Base-by-base conservation (phyloP, 768 basidiomycete species). In the Xerocomus potaroensis region DNA sequence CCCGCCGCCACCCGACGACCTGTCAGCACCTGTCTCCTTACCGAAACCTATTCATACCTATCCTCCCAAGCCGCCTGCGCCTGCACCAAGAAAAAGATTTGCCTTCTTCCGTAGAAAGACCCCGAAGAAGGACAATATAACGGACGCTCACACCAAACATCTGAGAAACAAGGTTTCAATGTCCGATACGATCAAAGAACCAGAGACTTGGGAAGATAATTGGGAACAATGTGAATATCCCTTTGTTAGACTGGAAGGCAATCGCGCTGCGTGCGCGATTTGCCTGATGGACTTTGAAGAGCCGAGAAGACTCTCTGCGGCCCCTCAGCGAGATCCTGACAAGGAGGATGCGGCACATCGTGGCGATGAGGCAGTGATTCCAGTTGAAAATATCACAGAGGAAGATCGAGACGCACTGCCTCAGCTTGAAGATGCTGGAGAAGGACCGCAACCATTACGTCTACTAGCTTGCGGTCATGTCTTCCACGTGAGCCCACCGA, bases 271-370 rank as follows among this genome's bases (percentile, higher is more conserved):
- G 14, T 91, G 89, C 63, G 86, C 87, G 21, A 87, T 91, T 44
- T 91, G 90, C 62, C 68, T 91, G 54, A 75, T 85, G 76, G 89
- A 91, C 63, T 92, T 90, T 52, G 85, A 86, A 54, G 85, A 84
- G 63, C 89, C 89, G 14, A 74, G 57, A 56, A 62, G 69, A 44
- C 54, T 65, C 31, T 66, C 61, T 21, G 41, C 46, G 16, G 32
- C 24, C 36, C 12, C 47, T 32, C 55, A 61, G 4, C 59, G 55
- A 66, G 71, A 62, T 54, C 63, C 58, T 55, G 68, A 57, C 41
- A 50, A 45, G 41, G 56, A 55, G 44, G 47, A 43, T 42, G 41
- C 18, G 38, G 16, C 50, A 16, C 47, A 53, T 24, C 53, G 32
- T 12, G 36, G 49, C 53, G 50, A 62, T 51, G 55, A 61, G 37